Base-by-base conservation (phyloP, 139 green algal species). In the Coelastrella sp. region DNA sequence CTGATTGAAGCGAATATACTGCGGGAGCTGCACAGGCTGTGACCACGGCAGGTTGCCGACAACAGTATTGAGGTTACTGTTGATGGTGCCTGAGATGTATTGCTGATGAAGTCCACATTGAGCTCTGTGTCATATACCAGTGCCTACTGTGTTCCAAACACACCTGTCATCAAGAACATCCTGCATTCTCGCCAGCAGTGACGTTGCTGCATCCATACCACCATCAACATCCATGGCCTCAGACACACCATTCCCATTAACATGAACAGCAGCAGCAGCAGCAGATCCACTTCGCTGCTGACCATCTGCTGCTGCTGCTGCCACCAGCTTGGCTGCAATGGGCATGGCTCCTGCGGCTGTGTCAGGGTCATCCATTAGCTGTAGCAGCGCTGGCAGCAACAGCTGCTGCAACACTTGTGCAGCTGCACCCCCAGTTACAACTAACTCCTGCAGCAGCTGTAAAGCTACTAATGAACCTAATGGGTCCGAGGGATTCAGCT, bases 151-250 rank as follows among this genome's bases (percentile, higher is more conserved):
- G 45, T 57, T 23, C 11, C 15, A 13, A 9, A 57, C 69, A 27
- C 63, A 86, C 86, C 73, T 85, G 23, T 89, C 86, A 43, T 89
- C 86, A 25, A 89, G 53, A 23, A 87, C 74, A 17, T 25, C 34
- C 1, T 45, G 51, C 37, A 89, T 80, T 17, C 67, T 73, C 17
- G 41, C 34, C 75, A 89, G 73, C 81, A 57, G 30, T 66, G 59
- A 45, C 40, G 32, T 60, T 81, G 80, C 86, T 25, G 74, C 86
- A 37, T 35, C 53, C 13, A 62, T 60, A 9, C 13, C 30, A 17
- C 27, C 75, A 11, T 27, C 75, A 64, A 64, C 53, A 9, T 64
- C 53, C 53, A 64, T 64, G 50, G 50, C n/a, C n/a, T n/a, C 50
- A 40, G 37, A 40, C 25, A 73, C 40, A 35, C 77, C 77, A 43